phyloP scores from a whole-genome alignment of 805 yeast genomes.

The Cyberlindnera euphorbiae region DNA sequence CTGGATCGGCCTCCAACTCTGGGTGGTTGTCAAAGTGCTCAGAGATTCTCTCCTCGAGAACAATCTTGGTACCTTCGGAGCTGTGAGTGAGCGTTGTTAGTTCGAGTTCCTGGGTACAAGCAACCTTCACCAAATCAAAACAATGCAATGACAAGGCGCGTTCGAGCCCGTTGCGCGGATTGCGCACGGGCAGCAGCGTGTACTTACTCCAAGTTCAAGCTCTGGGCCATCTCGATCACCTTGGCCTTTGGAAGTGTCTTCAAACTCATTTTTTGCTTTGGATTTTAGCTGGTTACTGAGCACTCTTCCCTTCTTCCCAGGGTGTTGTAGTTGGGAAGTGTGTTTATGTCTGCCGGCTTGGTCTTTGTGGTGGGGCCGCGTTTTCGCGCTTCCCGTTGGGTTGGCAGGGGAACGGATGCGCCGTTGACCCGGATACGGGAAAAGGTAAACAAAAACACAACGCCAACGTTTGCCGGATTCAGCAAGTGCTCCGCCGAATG shows the following conservation, averaged over 20 bases:
- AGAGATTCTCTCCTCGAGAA: slow-evolving; percentile 27
- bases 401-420: slow-evolving; percentile 5
- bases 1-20: slow-evolving; percentile 23
- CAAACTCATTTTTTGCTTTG: slow-evolving; percentile 26
- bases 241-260: slow-evolving; percentile 33
- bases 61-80: slow-evolving; percentile 27
- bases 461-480: too few relatives aligned
- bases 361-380: slow-evolving; percentile 1
- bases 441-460: slow-evolving; percentile 18
- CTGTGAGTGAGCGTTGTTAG: slow-evolving; percentile 17
- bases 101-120: not conserved
- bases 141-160: too few relatives aligned
- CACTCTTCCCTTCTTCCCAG: slow-evolving; percentile 6
- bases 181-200: not conserved
- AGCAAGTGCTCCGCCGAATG: too few relatives aligned
- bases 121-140: not conserved
- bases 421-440: slow-evolving; percentile 12
- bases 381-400: not conserved
- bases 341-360: slow-evolving; percentile 7
- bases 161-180: not conserved
- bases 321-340: slow-evolving; percentile 3
- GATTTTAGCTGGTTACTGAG: not conserved
- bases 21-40: slow-evolving; percentile 29
- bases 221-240: slow-evolving; percentile 32
- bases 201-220: slow-evolving; percentile 32